phyloP scores from a whole-genome alignment of 176 grass and related monocot species.

The Saccharum spontaneum region DNA sequence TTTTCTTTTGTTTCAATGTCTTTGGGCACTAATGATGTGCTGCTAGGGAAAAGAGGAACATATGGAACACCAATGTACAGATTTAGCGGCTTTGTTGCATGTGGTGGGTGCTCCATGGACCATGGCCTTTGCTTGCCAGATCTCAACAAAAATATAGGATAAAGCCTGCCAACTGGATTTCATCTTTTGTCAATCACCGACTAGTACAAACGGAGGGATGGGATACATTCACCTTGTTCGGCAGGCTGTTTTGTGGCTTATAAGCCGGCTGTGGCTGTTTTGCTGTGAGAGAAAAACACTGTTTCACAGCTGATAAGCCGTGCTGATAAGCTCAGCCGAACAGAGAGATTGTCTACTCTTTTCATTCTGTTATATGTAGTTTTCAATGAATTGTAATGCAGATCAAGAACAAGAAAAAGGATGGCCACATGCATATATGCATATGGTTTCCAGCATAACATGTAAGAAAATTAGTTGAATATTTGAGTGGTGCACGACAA shows the following conservation, averaged over 20 bases:
- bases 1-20: background rate
- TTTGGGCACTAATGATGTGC: slow-evolving; percentile 12
- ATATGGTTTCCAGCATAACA: background rate
- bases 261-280: too few relatives aligned
- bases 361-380: background rate
- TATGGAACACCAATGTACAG: background rate
- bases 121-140: slow-evolving; percentile 11
- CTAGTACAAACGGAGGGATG: background rate
- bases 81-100: slow-evolving; percentile 34
- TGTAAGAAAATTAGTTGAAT: background rate
- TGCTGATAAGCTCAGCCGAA: too few relatives aligned
- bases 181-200: slow-evolving; percentile 9
- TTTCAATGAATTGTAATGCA: background rate
- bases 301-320: too few relatives aligned
- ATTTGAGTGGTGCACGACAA: background rate
- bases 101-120: slow-evolving; percentile 21
- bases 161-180: background rate
- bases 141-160: slow-evolving; percentile 7
- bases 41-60: background rate
- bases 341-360: background rate
- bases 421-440: background rate
- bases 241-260: too few relatives aligned
- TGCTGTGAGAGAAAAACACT: too few relatives aligned
- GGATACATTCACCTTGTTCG: too few relatives aligned
- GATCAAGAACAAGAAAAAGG: background rate